Base-by-base conservation (phyloP, 2,329 filamentous ascomycete species). In the Sordariomycetes sp. region DNA sequence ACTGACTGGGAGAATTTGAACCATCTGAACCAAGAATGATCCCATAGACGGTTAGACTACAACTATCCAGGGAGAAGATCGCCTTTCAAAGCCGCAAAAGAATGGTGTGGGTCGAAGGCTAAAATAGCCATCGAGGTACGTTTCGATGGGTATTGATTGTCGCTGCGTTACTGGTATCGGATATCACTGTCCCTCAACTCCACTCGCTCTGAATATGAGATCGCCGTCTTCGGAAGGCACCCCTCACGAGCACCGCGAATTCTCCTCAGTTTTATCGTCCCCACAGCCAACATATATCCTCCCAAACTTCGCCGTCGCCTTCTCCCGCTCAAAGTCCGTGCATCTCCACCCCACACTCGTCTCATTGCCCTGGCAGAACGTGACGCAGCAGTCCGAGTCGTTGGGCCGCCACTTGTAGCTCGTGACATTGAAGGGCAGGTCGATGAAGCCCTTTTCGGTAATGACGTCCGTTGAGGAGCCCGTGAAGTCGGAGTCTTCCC, bases 401-500 rank as follows among this genome's bases (percentile, higher is more conserved):
- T 58, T 58, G 12, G 48, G 56, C 6, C 53, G 15, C 58, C 58
- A 59, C 20, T 55, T 57, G 53, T 59, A 59, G 53, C 58, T 59
- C 32, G 35, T 55, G 45, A 39, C 53, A 51, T 57, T 53, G 48
- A 57, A 59, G 25, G 52, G 52, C 13, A 59, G 35, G 50, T 59
- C 58, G 22, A 57, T 45, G 56, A 59, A 59, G 28, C 55, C 55
- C 13, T n/a, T 53, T 15, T 17, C 15, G 32, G 32, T n/a, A 32
- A 53, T 34, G 32, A 24, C 4, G n/a, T 32, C 24, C 28, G 17
- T 34, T 2, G 52, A 20, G 2, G 34, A 24, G 10, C 50, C 50
- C 17, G 45, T 25, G 51, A 57, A 25, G 36, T 53, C 24, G 35
- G 51, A 3, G 50, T 53, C 22, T 20, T 42, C 20, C 55, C 55